Conservation (phyloP, 345 rosid genomes). For the Gossypium stocksii region DNA sequence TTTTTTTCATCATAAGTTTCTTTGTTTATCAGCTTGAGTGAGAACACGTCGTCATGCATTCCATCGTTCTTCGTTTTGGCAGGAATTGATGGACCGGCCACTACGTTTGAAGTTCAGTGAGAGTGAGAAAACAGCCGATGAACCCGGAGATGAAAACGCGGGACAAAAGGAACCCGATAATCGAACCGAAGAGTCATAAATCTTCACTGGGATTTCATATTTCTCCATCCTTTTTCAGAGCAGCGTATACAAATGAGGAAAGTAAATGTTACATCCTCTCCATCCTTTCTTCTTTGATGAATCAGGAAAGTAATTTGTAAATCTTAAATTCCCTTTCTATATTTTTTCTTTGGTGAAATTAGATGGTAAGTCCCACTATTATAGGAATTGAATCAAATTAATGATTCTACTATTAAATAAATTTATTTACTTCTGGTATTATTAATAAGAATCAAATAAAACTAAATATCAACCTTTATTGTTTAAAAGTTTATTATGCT, state of each 20-base stretch:
- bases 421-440: no score
- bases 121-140: constrained; percentile 40
- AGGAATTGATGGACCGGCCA: constrained; percentile 88
- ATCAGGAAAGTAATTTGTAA: constrained; percentile 9
- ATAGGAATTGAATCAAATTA: no score
- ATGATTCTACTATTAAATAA: no score
- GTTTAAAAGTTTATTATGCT: no score
- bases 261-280: background rate
- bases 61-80: constrained; percentile 16
- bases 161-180: constrained; percentile 17
- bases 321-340: background rate
- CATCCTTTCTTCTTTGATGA: background rate
- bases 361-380: no score
- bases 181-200: constrained; percentile 28
- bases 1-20: background rate
- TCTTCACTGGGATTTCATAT: background rate
- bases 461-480: no score
- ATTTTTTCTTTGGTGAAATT: background rate
- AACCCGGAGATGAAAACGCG: constrained; percentile 37
- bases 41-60: background rate
- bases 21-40: background rate
- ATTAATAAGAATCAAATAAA: no score
- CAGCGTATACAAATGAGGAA: constrained; percentile 2
- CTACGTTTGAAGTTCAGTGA: constrained; percentile 61
- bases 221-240: constrained; percentile 12